These are phyloP conservation scores for Septoria petroselini DNA, from an alignment of 2,329 filamentous ascomycete genomes.

Conservation along the genomic window DNA sequence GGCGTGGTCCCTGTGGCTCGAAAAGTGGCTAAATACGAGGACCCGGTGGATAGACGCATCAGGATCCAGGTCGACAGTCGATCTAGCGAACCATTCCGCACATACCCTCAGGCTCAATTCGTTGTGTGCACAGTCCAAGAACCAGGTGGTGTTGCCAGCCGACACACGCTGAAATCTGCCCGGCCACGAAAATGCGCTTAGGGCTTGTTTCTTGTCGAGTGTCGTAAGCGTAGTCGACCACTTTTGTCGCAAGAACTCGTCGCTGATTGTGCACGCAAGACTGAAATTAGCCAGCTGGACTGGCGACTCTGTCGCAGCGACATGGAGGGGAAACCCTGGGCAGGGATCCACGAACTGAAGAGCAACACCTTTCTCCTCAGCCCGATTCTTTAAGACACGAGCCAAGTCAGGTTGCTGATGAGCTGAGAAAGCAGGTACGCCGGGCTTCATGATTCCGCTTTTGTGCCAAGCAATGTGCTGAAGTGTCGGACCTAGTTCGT, in stretches of 20 bases:
- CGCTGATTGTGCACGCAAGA: slow-evolving; percentile 1
- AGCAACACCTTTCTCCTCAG: slow-evolving; percentile 48
- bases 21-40: slow-evolving; percentile 30
- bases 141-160: background rate
- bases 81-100: slow-evolving; percentile 1
- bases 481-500: slow-evolving; percentile 70
- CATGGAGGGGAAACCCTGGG: background rate
- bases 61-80: background rate
- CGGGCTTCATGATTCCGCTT: slow-evolving; percentile 72
- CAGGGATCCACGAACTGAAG: background rate
- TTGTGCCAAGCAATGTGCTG: slow-evolving; percentile 87
- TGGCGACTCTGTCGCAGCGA: background rate
- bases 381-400: slow-evolving; percentile 51
- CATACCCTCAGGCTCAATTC: background rate
- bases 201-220: background rate
- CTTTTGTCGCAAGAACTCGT: background rate
- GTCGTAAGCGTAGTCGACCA: background rate
- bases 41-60: slow-evolving; percentile 2
- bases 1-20: slow-evolving; percentile 24
- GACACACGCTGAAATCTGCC: slow-evolving; percentile 1
- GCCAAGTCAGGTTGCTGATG: slow-evolving; percentile 44
- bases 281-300: background rate
- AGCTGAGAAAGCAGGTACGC: slow-evolving; percentile 57
- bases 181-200: background rate
- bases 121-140: background rate